Evolutionary conservation across 305 asterid species (phyloP).

Genomic region (Salvia sclarea): DNA sequence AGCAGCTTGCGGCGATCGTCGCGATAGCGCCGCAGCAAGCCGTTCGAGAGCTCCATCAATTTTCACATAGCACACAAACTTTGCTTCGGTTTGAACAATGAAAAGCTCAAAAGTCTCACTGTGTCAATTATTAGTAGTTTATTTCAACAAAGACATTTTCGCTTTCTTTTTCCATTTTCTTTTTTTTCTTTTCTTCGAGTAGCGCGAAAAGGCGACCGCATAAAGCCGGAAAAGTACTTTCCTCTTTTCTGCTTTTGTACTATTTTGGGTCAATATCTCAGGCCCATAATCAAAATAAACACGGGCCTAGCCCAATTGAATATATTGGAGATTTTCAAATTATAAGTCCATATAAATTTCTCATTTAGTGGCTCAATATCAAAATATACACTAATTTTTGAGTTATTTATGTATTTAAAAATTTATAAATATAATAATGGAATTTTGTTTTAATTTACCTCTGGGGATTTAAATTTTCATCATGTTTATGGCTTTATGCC

Average conservation of each 20-base stretch:
- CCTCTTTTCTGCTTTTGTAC: constrained; percentile 6
- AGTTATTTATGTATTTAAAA: too few species aligned
- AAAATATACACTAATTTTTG: too few species aligned
- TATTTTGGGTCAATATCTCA: background rate
- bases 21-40: constrained; percentile 65
- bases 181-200: constrained; percentile 30
- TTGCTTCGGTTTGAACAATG: constrained; percentile 35
- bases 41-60: constrained; percentile 51
- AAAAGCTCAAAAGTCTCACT: constrained; percentile 11
- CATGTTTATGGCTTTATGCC: too few species aligned
- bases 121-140: constrained; percentile 1
- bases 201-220: constrained; percentile 48
- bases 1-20: constrained; percentile 94
- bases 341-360: too few species aligned
- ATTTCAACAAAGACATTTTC: background rate
- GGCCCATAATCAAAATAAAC: background rate
- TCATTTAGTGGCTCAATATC: too few species aligned
- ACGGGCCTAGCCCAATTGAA: background rate
- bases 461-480: too few species aligned
- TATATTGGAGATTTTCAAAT: too few species aligned
- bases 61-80: background rate
- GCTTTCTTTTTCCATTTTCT: background rate
- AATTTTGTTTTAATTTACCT: too few species aligned
- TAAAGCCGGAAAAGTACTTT: constrained; percentile 22
- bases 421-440: too few species aligned